Evolutionary conservation across 2,329 filamentous ascomycete species (phyloP), one percentile per base, ranked within the genome.

Genomic region (Hypoxylon sp.): DNA sequence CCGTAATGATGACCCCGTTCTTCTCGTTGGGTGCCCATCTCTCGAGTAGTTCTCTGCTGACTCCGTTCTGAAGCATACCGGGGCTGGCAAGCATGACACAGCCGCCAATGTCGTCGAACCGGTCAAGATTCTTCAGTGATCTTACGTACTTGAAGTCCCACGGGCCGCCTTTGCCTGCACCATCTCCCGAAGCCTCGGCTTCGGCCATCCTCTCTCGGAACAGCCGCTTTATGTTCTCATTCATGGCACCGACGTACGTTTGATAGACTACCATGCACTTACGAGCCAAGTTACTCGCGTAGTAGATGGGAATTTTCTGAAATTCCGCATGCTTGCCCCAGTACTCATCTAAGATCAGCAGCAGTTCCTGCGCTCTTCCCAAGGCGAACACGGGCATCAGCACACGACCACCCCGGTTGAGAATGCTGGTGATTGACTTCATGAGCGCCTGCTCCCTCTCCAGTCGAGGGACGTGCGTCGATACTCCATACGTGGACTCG

Each of bases 261-360:
- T 98, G 95, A 72, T 99, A 99, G 3, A 98, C 92, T 24, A 97
- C 86, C 95, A 99, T 99, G 78, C 95, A 99, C 75, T 97, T 95
- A 62, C 94, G 83, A 1, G 95, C 95, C 37, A 98, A 85, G 69
- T 96, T 97, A 69, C 91, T 95, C 51, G 96, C 96, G 74, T 98
- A 99, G 79, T 98, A 99, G 61, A 99, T 98, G 4, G 95, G 95
- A 29, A 90, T 89, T 65, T 91, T 92, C 64, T 97, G 93, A 65
- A 88, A 92, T 67, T 97, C 93, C 0, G 86, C 78, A 70, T 99
- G 94, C 54, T 92, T 91, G 62, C 85, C 85, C 95, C 95, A 99
- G 77, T 97, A 98, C 74, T 99, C 95, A 69, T 99, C 95, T 5
- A 99, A 80, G 69, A 99, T 98, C 21, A 99, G 81, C 4, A 99